Evolutionary conservation across 2,329 filamentous ascomycete genomes (phyloP), one percentile per base, ranked within the genome.

Genomic region (Aspergillus sp.): DNA sequence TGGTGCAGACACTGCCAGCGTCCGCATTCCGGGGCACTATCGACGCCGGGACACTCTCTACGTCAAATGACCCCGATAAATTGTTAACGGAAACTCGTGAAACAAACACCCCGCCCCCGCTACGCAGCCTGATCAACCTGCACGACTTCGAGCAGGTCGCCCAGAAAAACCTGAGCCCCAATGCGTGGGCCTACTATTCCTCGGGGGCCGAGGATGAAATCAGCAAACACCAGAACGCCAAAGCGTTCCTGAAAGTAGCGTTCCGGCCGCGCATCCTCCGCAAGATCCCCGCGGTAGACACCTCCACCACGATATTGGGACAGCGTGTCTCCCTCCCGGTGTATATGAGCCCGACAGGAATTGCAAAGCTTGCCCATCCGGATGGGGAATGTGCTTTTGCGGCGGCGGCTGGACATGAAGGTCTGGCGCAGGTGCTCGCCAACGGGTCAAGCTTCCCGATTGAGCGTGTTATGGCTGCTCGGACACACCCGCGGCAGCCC

Each of bases 191-290:
- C 3, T 73, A 72, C 48, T 81, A 80, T 62, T 73, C 71, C n/a
- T 76, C 74, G 1, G 79, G 76, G 1, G 77, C 78, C 0, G 80
- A 79, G 1, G 75, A 79, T 40, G 75, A 77, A 47, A 65, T 75
- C 32, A 80, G 77, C n/a, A 69, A 72, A 47, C 68, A 69, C 19
- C 64, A 71, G 22, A 79, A 79, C 55, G 64, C 62, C 41, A 65
- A 66, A 5, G 69, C 72, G 52, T 79, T 75, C 49, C 68, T 71
- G 24, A 71, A 74, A n/a, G 70, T 80, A 24, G 70, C 70, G 57
- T 71, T 80, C 35, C 70, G 78, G 4, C 79, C 79, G 3, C 71
- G 78, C 10, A 68, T 78, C 22, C 64, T 78, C 1, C 67, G 72
- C 33, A 69, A 74, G 38, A 69, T 77, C 20, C 64, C 62, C 0